A percentile compares a stretch with the other conserved stretches of the same genome.
Conservation (phyloP, 208 protist species). For the Trypanosoma platydactyli region DNA sequence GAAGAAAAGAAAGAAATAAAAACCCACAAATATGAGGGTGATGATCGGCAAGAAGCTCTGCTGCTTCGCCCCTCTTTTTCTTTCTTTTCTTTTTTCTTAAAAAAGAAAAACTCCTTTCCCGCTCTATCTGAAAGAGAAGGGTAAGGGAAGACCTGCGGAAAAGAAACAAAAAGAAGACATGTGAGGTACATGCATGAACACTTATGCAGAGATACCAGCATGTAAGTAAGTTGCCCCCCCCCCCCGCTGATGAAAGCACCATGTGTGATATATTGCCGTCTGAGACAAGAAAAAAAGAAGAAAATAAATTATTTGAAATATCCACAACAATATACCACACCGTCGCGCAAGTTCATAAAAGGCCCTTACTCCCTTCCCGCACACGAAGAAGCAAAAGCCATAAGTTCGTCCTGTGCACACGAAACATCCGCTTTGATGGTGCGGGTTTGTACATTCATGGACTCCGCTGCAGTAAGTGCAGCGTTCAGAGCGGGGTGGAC, state of each 20-base stretch:
- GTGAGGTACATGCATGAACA: neutral
- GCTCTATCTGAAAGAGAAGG: neutral
- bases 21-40: neutral
- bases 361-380: neutral
- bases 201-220: neutral
- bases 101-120: neutral
- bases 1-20: neutral
- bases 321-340: neutral
- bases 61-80: neutral
- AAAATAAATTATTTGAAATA: neutral
- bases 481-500: slow-evolving; percentile 49
- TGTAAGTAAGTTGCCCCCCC: no score
- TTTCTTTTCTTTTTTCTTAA: neutral
- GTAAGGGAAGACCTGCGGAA: neutral
- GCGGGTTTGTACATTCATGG: slow-evolving; percentile 22
- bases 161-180: neutral
- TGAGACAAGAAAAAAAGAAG: neutral
- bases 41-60: neutral
- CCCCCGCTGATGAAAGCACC: neutral
- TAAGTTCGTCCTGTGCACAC: slow-evolving; percentile 41
- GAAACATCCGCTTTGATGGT: slow-evolving; percentile 30
- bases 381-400: slow-evolving; percentile 25
- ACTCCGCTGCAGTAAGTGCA: slow-evolving; percentile 38
- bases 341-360: neutral
- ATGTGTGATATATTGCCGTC: neutral